Evolutionary conservation across 306 rosid genomes (phyloP), one percentile per base, ranked within the genome.

Genomic region (Potentilla sterilis): DNA sequence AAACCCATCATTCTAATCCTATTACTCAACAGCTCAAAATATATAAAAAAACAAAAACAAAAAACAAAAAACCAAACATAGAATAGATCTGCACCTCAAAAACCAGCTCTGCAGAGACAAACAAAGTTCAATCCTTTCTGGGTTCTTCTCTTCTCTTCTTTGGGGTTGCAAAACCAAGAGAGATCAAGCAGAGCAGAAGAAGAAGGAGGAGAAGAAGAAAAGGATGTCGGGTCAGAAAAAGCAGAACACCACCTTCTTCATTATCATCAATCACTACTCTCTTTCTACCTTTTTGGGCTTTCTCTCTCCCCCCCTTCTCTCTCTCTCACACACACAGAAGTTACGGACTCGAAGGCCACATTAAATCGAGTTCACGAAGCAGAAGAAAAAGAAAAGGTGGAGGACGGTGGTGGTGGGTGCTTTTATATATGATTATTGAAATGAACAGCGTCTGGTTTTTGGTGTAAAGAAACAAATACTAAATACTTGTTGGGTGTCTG

Each of bases 271-370:
- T 67, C 64, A 41, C 34, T 16, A 54, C 75, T 32, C 79, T 58
- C 38, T 55, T 69, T 41, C 44, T 41, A 34, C 73, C 61, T 69
- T 46, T 80, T 48, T 69, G 69, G 38, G 73, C 72, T 72, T 8
- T 21, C 75, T 61, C 32, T 58, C 76, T 37, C 40, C 5, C 40
- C 40, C 28, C 28, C 28, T 28, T 66, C 47, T 74, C 13, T 41
- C 40, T 65, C 67, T 77, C 73, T 76, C 70, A 61, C 59, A 46
- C 83, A 43, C 79, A 73, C 44, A 14, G 51, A 72, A 28, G 28
- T 28, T 28, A 78, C 90, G 92, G 95, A 89, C 89, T 79, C 83
- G 85, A 90, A 86, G 75, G 52, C 73, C 79, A 78, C 77, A 70
- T 90, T 87, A 79, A 90, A 86, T 84, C 72, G 72, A 77, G 82